phyloP scores from a whole-genome alignment of 768 basidiomycete genomes.

The Psilocybe cubensis region DNA sequence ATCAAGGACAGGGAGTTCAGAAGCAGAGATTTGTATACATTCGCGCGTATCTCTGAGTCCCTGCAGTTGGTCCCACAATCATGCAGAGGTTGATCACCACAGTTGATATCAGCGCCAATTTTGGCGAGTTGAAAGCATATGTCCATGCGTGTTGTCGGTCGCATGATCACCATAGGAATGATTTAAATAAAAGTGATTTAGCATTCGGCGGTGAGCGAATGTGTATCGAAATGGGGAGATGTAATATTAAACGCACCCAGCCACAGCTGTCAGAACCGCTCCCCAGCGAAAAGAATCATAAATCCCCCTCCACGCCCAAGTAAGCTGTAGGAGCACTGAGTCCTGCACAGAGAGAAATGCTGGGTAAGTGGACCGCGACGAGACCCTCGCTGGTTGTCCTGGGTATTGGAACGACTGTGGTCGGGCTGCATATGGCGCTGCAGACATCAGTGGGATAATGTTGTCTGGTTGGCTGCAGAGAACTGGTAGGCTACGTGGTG shows the following conservation, averaged over 20 bases:
- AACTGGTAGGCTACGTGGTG: conserved; percentile 14
- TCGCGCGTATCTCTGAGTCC: conserved; percentile 75
- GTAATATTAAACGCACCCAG: conserved; percentile 45
- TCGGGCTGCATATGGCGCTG: conserved; percentile 20
- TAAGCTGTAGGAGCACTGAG: conserved; percentile 60
- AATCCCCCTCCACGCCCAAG: conserved; percentile 62
- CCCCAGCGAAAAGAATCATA: conserved; percentile 78
- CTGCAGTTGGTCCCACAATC: conserved; percentile 36
- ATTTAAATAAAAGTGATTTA: background rate
- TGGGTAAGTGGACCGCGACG: conserved; percentile 65
- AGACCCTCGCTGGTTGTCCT: conserved; percentile 18
- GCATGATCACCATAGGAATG: background rate
- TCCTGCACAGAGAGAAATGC: conserved; percentile 67
- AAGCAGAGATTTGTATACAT: conserved; percentile 74
- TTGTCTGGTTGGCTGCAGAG: conserved; percentile 1
- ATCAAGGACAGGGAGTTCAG: conserved; percentile 73
- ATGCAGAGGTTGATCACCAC: background rate
- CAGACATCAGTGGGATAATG: conserved; percentile 13
- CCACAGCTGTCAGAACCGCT: conserved; percentile 57
- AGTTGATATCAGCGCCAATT: background rate
- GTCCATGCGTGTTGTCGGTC: background rate
- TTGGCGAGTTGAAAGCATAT: background rate
- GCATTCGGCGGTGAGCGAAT: background rate
- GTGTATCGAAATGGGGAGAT: background rate
- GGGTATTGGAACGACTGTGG: conserved; percentile 27